Base-by-base conservation (phyloP, 495 filamentous ascomycete genomes). In the Neurospora tetrasperma region DNA sequence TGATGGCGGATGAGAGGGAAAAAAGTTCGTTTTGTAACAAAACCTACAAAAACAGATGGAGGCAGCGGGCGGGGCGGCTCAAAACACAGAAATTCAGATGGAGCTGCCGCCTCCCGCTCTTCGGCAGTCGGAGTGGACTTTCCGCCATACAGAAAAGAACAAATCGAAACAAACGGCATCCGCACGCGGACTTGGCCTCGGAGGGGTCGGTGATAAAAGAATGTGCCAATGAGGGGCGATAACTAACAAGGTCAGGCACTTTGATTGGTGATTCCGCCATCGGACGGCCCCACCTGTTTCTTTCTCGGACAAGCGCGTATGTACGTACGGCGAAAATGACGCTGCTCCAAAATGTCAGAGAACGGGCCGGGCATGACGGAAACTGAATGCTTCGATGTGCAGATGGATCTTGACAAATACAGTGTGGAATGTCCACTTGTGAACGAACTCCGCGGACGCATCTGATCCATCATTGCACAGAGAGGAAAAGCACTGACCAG, bases 11-110 rank as follows among this genome's bases (percentile, higher is more conserved):
- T 9, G 44, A 73, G 70, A 7, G 43, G 27, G 70, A 43, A 73
- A 75, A 75, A 74, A 73, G 72, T 62, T 74, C 18, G 40, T 20
- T 70, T 35, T 71, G 41, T 42, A 42, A 66, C 54, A 9, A 66
- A 66, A 35, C 14, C 27, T 4, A 27, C 23, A 35, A 66, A 62
- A 66, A 27, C 27, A 66, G 54, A 66, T 35, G 54, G 54, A 66
- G 54, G 54, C 54, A 14, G 54, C 54, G 54, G 54, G 54, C 27
- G 54, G 54, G 54, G 54, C 54, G 54, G 27, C 54, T 62, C 27
- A 35, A 35, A 5, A 27, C 48, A 54, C 46, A 18, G 20, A 62
- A 35, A 62, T 35, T 31, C 54, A 66, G 27, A 31, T 31, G 27
- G 54, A 66, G 54, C 54, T 66, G 35, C 54, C 54, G 35, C 54